These are phyloP conservation scores for Guyanaporus albipodus DNA, from an alignment of 768 basidiomycete species.

Conservation along the genomic window DNA sequence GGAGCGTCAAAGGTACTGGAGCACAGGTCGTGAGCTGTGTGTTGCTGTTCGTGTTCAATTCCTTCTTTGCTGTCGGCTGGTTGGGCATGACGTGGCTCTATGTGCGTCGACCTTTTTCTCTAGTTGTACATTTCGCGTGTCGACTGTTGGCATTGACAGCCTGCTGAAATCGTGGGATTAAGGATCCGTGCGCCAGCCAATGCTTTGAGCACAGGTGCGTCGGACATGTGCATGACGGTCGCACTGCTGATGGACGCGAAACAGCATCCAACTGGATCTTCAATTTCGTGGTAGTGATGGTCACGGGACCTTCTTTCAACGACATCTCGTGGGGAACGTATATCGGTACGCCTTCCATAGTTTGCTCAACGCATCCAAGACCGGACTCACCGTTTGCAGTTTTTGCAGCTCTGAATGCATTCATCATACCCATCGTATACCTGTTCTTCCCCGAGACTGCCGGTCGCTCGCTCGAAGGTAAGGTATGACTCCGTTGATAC, in stretches of 20 bases:
- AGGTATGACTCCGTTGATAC: not conserved
- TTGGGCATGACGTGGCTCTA: slow-evolving; percentile 71
- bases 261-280: slow-evolving; percentile 49
- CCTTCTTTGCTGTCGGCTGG: slow-evolving; percentile 69
- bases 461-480: slow-evolving; percentile 53
- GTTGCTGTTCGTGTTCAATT: slow-evolving; percentile 66
- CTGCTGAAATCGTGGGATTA: slow-evolving; percentile 62
- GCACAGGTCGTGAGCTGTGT: slow-evolving; percentile 51
- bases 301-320: slow-evolving; percentile 56
- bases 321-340: slow-evolving; percentile 59
- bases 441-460: slow-evolving; percentile 61
- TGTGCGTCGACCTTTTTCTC: slow-evolving; percentile 32
- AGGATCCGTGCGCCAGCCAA: slow-evolving; percentile 62
- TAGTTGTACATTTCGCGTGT: not conserved
- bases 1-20: slow-evolving; percentile 45
- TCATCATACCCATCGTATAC: slow-evolving; percentile 55
- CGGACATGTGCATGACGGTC: not conserved
- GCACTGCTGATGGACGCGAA: not conserved
- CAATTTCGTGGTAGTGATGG: slow-evolving; percentile 58
- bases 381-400: slow-evolving; percentile 25
- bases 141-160: slow-evolving; percentile 29
- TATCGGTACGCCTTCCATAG: slow-evolving; percentile 37
- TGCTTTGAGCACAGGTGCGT: slow-evolving; percentile 50
- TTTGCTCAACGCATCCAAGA: not conserved
- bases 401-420: slow-evolving; percentile 54